These are phyloP conservation scores for Lactarius pseudohatsudake DNA, from an alignment of 768 basidiomycete species.

Conservation along the genomic window DNA sequence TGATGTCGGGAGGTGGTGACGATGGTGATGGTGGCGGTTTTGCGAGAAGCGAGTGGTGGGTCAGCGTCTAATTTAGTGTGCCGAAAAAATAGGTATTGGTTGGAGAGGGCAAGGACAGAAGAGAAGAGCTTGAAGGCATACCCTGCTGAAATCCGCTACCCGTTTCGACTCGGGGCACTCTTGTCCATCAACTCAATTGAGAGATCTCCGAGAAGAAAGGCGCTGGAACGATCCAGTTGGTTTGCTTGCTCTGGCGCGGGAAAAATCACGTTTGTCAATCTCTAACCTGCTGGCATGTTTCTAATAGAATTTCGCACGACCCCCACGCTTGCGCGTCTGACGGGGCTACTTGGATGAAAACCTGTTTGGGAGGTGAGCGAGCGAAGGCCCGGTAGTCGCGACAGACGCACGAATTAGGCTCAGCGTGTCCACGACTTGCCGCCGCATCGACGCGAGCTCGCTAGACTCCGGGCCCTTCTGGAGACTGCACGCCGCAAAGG, in stretches of 20 bases:
- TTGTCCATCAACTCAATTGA: too few relatives aligned
- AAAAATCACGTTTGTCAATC: constrained; percentile 14
- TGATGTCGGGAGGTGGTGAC: not conserved
- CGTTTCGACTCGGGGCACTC: constrained; percentile 1
- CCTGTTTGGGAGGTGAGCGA: too few relatives aligned
- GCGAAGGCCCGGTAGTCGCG: too few relatives aligned
- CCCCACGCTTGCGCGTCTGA: constrained; percentile 29
- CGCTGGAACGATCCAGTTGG: constrained; percentile 20
- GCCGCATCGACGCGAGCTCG: too few relatives aligned
- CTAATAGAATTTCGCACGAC: too few relatives aligned
- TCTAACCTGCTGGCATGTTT: not conserved
- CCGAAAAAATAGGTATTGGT: too few relatives aligned
- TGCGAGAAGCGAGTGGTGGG: not conserved
- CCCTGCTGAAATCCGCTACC: constrained; percentile 2
- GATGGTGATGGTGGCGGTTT: constrained; percentile 1
- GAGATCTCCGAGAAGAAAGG: not conserved
- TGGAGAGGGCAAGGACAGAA: constrained; percentile 1
- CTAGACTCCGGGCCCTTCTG: too few relatives aligned
- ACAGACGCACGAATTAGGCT: too few relatives aligned
- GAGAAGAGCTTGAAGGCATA: constrained; percentile 2
- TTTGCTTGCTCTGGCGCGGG: constrained; percentile 20
- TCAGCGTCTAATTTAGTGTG: too few relatives aligned
- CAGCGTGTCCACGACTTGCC: too few relatives aligned
- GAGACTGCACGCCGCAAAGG: too few relatives aligned
- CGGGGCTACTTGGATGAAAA: too few relatives aligned